phyloP scores from a whole-genome alignment of 148 eudicot genomes.

The Persicaria maculosa region DNA sequence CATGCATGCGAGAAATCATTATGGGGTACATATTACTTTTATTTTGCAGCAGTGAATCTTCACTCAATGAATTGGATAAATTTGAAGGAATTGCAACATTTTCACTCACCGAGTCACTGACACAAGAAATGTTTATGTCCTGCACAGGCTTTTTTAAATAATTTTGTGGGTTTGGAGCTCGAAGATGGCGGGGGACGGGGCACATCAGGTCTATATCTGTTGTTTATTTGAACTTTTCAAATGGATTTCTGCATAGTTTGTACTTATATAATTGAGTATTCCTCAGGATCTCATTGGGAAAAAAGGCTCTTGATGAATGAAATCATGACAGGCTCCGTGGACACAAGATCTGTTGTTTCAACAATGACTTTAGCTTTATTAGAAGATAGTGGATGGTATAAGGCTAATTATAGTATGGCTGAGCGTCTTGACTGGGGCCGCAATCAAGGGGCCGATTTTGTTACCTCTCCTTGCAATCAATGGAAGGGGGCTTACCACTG shows the following conservation, averaged over 20 bases:
- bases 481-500: conserved; percentile 99
- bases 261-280: conserved; percentile 13
- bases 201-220: conserved; percentile 66
- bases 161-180: conserved; percentile 93
- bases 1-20: conserved; percentile 94
- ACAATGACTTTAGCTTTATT: conserved; percentile 88
- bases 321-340: conserved; percentile 98
- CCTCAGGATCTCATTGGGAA: conserved; percentile 97
- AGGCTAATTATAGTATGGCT: conserved; percentile 95
- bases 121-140: conserved; percentile 5
- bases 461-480: conserved; percentile 66
- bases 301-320: conserved; percentile 98
- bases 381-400: conserved; percentile 98
- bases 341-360: conserved; percentile 92
- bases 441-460: conserved; percentile 92
- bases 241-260: background rate
- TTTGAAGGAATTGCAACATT: background rate
- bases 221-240: background rate
- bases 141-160: conserved; percentile 80
- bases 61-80: background rate
- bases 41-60: background rate
- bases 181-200: conserved; percentile 99
- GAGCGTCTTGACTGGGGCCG: conserved; percentile 96
- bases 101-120: conserved; percentile 3
- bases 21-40: conserved; percentile 49